Conservation (phyloP, 768 basidiomycete species). For the Ramaria sp. region DNA sequence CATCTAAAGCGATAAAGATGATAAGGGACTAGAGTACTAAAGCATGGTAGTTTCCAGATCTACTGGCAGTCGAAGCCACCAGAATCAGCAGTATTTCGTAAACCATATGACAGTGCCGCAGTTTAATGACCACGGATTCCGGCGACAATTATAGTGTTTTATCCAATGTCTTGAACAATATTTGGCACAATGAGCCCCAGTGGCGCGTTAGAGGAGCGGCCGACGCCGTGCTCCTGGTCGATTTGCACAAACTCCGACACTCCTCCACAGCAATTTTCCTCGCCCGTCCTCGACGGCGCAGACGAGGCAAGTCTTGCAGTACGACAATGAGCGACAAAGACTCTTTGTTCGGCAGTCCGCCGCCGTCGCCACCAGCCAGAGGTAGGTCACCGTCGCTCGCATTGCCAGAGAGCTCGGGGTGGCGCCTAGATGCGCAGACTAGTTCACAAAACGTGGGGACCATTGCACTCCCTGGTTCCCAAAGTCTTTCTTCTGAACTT, state of each 20-base stretch:
- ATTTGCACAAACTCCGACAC: not conserved
- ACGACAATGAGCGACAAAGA: conserved; percentile 25
- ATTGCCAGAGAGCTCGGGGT: conserved; percentile 38
- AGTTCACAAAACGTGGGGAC: conserved; percentile 84
- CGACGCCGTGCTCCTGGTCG: too few species aligned
- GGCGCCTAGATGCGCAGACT: conserved; percentile 12
- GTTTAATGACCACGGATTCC: too few species aligned
- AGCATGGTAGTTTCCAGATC: too few species aligned
- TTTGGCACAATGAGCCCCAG: too few species aligned
- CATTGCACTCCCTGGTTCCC: conserved; percentile 98
- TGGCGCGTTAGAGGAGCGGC: too few species aligned
- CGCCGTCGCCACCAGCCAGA: conserved; percentile 47
- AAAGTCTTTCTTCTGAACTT: conserved; percentile 69
- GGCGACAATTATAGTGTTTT: too few species aligned
- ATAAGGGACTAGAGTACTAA: too few species aligned
- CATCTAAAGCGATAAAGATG: too few species aligned
- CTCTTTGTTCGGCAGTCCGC: conserved; percentile 75
- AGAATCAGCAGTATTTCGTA: too few species aligned
- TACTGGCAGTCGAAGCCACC: too few species aligned
- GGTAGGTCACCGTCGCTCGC: conserved; percentile 70
- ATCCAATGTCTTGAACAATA: too few species aligned
- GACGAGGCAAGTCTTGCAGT: not conserved
- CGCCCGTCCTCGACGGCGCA: not conserved
- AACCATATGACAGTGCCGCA: too few species aligned
- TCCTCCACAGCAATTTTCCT: not conserved